Conservation (phyloP, 176 grass and related monocot genomes). For the Hsuehochloa calcarea region DNA sequence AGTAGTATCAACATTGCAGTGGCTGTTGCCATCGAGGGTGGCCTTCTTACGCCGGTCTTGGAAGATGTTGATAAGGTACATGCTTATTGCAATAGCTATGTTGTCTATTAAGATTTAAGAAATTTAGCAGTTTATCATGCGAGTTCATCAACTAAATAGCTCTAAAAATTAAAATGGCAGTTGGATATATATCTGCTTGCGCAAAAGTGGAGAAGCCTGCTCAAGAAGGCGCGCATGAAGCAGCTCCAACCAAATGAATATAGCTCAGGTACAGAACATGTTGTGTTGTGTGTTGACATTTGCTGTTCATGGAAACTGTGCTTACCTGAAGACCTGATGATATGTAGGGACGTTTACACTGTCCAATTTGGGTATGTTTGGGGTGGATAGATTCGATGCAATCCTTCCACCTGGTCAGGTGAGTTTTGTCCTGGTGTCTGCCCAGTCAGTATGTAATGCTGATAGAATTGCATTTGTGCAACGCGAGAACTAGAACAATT, state of each 20-base stretch:
- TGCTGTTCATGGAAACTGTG: slow-evolving; percentile 7
- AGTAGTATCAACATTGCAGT: too few species aligned
- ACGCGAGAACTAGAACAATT: neutral
- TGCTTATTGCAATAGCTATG: neutral
- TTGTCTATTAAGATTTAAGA: neutral
- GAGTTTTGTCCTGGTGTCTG: slow-evolving; percentile 14
- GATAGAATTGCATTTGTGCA: slow-evolving; percentile 18
- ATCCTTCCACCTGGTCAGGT: slow-evolving; percentile 99
- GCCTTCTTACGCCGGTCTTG: slow-evolving; percentile 80
- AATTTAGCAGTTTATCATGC: neutral
- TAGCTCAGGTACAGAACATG: slow-evolving; percentile 56
- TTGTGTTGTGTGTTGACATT: neutral
- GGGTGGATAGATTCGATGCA: slow-evolving; percentile 88
- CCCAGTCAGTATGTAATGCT: neutral
- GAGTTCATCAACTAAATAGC: neutral
- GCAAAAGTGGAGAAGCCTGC: slow-evolving; percentile 77
- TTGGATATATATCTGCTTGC: slow-evolving; percentile 90
- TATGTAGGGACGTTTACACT: slow-evolving; percentile 83
- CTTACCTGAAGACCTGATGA: slow-evolving; percentile 21
- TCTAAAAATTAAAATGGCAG: slow-evolving; percentile 40
- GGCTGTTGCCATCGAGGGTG: slow-evolving; percentile 61
- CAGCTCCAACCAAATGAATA: slow-evolving; percentile 88
- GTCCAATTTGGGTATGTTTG: slow-evolving; percentile 98
- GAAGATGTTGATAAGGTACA: slow-evolving; percentile 81
- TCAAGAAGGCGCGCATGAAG: slow-evolving; percentile 77